A percentile compares a stretch with the other conserved stretches of the same genome.
phyloP scores from a whole-genome alignment of 2,329 filamentous ascomycete species.

The Fusarium pseudograminearum region DNA sequence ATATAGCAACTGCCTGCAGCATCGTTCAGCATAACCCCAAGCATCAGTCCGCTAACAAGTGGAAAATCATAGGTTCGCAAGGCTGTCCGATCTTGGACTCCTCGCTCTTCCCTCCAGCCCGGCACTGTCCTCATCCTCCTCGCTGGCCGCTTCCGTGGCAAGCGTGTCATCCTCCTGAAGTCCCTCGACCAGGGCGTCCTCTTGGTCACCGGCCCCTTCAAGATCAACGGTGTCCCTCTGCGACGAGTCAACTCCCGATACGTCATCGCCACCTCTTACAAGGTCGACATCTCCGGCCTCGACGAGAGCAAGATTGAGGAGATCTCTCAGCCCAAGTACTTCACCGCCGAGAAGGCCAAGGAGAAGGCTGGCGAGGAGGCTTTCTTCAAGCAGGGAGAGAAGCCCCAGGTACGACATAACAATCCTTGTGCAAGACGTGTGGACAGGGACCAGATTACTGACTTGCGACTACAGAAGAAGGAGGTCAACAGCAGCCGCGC shows the following conservation, averaged over 20 bases:
- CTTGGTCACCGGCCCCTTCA: conserved; percentile 99
- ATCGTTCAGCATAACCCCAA: conserved; percentile 11
- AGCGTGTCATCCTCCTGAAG: conserved; percentile 99
- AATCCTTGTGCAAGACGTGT: conserved; percentile 3
- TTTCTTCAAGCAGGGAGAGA: conserved; percentile 99
- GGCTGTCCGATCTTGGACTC: conserved; percentile 86
- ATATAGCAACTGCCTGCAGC: conserved; percentile 17
- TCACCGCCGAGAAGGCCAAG: conserved; percentile 92
- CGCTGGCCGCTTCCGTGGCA: conserved; percentile 99
- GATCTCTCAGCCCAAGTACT: conserved; percentile 85
- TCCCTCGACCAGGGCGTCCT: conserved; percentile 96
- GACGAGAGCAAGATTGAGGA: conserved; percentile 91
- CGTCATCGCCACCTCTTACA: conserved; percentile 90
- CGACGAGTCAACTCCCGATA: conserved; percentile 94
- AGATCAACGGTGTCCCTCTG: conserved; percentile 99
- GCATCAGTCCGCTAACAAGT: conserved; percentile 48
- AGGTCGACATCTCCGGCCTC: conserved; percentile 85
- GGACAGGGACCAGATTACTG: conserved; percentile 35
- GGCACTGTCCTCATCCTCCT: conserved; percentile 98
- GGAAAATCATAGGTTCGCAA: conserved; percentile 83
- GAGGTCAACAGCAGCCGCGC: conserved; percentile 90
- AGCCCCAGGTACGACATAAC: conserved; percentile 81
- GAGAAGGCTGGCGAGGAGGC: conserved; percentile 98
- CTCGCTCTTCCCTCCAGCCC: conserved; percentile 89
- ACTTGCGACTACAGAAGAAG: conserved; percentile 82